Evolutionary conservation across 192 early-diverging fungal species (phyloP), one percentile per base, ranked within the genome.

Genomic region (Rhizophagus clarus): DNA sequence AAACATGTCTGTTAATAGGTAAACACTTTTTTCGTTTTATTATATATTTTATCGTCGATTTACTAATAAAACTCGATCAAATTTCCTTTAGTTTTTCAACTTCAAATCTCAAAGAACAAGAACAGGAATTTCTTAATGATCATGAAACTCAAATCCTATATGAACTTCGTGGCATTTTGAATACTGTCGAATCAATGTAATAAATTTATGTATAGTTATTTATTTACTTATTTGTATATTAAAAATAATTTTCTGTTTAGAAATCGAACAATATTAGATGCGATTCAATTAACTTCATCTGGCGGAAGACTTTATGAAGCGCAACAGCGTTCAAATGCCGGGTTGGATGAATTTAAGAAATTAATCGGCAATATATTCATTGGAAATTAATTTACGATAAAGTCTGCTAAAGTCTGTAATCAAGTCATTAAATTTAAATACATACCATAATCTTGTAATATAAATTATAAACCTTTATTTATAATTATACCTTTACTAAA

Each of bases 141-240:
- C 67, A 69, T n/a, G 67, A 69, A 69, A 69, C 67, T n/a, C 67
- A 69, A n/a, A 32, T 69, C 6, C 8, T 69, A 2, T 69, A 69
- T 69, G 67, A 69, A 69, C 34, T 69, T 34, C 67, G 67, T 37
- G 67, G 67, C 6, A 69, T 69, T 31, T 37, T 69, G 24, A 29
- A 69, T 29, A 0, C 67, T 0, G 6, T 69, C 20, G 26, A 69
- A 37, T 69, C 67, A 69, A 68, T 68, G 66, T 68, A 68, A 56
- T 56, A 17, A 56, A 15, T 49, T 56, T 56, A 56, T 56, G 4
- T 56, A 20, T 15, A 56, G 0, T 15, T 56, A 20, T 56, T 34
- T 20, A 0, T 15, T 42, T 42, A 8, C 7, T 34, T 34, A 9
- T 42, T 10, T 42, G 40, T 42, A 10, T 42, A 42, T 42, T 20